phyloP scores from a whole-genome alignment of 805 yeast genomes.

The Ogataea parapolymorpha region DNA sequence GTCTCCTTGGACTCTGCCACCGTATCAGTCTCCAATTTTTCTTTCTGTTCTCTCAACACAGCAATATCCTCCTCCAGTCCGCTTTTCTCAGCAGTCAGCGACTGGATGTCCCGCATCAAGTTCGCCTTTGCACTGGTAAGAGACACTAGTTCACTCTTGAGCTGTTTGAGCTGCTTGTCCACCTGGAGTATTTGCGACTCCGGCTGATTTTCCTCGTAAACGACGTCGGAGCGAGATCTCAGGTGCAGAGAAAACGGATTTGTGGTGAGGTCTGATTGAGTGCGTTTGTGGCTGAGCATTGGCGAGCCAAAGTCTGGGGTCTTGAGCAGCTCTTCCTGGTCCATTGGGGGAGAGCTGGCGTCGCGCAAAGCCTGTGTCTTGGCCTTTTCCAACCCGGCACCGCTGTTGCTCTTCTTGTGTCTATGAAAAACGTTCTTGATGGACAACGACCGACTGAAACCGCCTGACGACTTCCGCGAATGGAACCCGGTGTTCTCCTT shows the following conservation, averaged over 20 bases:
- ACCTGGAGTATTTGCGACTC: constrained; percentile 28
- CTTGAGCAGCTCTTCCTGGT: constrained; percentile 10
- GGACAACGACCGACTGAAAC: constrained; percentile 24
- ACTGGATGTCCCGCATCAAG: constrained; percentile 49
- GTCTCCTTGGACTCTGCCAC: constrained; percentile 12
- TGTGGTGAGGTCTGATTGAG: constrained; percentile 39
- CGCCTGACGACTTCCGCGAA: constrained; percentile 20
- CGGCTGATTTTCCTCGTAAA: constrained; percentile 30
- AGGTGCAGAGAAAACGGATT: constrained; percentile 37
- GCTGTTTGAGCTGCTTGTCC: constrained; percentile 38
- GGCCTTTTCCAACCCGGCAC: constrained; percentile 9
- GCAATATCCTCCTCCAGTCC: constrained; percentile 44
- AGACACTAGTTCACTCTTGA: constrained; percentile 40
- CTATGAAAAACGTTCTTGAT: constrained; percentile 24
- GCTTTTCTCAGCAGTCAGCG: constrained; percentile 45
- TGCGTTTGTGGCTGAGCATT: constrained; percentile 18
- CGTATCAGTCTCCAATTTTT: constrained; percentile 3
- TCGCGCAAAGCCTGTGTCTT: constrained; percentile 17
- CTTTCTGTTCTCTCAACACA: constrained; percentile 16
- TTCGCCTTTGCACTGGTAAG: constrained; percentile 40
- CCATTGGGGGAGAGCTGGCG: constrained; percentile 13
- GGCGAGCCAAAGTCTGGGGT: constrained; percentile 7
- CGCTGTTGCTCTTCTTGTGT: constrained; percentile 26
- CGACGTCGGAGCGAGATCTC: constrained; percentile 45
- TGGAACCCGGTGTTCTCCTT: constrained; percentile 17